These are phyloP conservation scores for Phytophthora nicotianae DNA, from an alignment of 352 stramenopile genomes.

Conservation along the genomic window DNA sequence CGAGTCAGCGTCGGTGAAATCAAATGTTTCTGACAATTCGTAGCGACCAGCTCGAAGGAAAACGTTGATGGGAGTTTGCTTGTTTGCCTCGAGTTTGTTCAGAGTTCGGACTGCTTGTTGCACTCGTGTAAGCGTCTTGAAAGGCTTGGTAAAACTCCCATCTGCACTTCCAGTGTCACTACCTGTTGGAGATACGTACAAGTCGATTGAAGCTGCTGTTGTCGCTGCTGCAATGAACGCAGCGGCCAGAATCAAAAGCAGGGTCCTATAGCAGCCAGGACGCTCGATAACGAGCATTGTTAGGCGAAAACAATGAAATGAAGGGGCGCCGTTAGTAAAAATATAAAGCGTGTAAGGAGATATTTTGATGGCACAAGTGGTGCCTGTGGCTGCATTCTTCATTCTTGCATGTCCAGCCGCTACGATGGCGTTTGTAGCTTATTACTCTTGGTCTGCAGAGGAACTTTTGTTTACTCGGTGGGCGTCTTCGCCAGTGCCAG, in stretches of 20 bases:
- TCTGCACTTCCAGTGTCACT: conserved; percentile 45
- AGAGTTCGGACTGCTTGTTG: conserved; percentile 44
- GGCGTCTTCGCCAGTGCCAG: conserved; percentile 87
- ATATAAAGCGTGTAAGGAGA: background rate
- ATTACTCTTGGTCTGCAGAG: conserved; percentile 2
- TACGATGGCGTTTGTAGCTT: conserved; percentile 14
- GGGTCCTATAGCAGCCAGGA: background rate
- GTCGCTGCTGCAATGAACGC: background rate
- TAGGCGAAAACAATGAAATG: conserved; percentile 6
- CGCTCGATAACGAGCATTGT: conserved; percentile 3
- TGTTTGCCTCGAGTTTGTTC: conserved; percentile 30
- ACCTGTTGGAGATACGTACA: conserved; percentile 60
- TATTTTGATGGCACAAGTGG: conserved; percentile 5
- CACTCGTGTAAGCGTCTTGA: conserved; percentile 53
- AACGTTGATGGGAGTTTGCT: conserved; percentile 53
- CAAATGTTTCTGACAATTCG: conserved; percentile 53
- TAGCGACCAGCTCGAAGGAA: conserved; percentile 64
- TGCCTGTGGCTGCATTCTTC: conserved; percentile 1
- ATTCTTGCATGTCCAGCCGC: conserved; percentile 15
- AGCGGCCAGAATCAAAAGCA: conserved; percentile 7
- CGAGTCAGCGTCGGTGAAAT: conserved; percentile 54
- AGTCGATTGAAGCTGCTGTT: conserved; percentile 31
- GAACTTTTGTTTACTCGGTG: conserved; percentile 26
- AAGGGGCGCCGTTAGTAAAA: conserved; percentile 24
- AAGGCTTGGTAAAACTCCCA: conserved; percentile 55